Conservation (phyloP, 768 basidiomycete genomes). For the Mycena pura region DNA sequence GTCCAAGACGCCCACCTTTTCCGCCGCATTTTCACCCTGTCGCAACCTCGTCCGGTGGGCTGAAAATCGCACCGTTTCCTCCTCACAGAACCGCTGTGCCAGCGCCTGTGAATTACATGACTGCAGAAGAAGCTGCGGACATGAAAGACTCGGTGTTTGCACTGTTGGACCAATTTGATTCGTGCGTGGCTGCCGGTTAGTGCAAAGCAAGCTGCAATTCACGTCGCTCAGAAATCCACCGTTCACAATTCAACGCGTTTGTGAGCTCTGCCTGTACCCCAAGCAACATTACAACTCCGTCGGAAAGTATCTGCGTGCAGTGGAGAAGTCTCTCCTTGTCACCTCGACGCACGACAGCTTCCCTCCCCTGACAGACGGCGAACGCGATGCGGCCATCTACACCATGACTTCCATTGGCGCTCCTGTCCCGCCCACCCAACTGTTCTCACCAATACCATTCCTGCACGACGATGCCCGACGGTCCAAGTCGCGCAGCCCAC, state of each 20-base stretch:
- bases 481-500: constrained; percentile 80
- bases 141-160: constrained; percentile 62
- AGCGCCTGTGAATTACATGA: constrained; percentile 64
- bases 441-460: constrained; percentile 90
- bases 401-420: constrained; percentile 52
- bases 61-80: constrained; percentile 77
- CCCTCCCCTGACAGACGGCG: constrained; percentile 53
- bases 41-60: constrained; percentile 59
- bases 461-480: constrained; percentile 83
- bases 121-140: constrained; percentile 62
- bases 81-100: constrained; percentile 62
- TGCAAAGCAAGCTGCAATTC: constrained; percentile 15
- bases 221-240: constrained; percentile 58
- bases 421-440: constrained; percentile 74
- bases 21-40: constrained; percentile 50
- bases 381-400: constrained; percentile 44
- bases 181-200: constrained; percentile 49
- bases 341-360: constrained; percentile 82
- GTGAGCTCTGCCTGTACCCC: constrained; percentile 79
- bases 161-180: constrained; percentile 77
- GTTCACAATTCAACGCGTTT: constrained; percentile 90
- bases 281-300: constrained; percentile 74
- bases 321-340: constrained; percentile 83
- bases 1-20: constrained; percentile 38
- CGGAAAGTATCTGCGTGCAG: constrained; percentile 88